Evolutionary conservation across 371 early-diverging fungal genomes (phyloP), one percentile per base, ranked within the genome.

Genomic region (Batrachochytrium dendrobatidis): DNA sequence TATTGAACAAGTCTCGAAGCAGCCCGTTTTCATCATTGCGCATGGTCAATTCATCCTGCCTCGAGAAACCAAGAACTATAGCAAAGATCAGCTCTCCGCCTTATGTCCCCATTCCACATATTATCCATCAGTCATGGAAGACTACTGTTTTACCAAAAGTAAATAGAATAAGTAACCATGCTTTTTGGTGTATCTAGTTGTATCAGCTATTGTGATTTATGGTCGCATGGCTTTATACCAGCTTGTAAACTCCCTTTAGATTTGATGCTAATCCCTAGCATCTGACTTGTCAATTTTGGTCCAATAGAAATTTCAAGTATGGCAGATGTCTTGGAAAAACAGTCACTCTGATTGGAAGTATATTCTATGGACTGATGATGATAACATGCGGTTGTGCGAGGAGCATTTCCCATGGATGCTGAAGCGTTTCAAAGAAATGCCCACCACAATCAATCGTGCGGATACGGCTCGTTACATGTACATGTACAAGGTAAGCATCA

Each of bases 321-420:
- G 39, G 39, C 20, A 15, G 15, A 26, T 35, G 12, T 33, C 66
- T 12, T 68, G 69, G 62, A 43, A 29, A 24, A 2, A n/a, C 18
- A 30, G 29, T 7, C 57, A 68, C 34, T 63, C 65, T 7, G 28
- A 25, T 15, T 72, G 57, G 52, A 45, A 26, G 39, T 58, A 70
- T 55, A 60, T 26, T 6, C 60, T 72, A 26, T 72, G 72, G 72
- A 72, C 65, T 0, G 72, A 72, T 53, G 65, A 59, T 6, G 46
- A 31, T 24, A 66, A 67, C 53, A 56, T 52, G n/a, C 24, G 6
- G 15, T 55, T 72, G 18, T 49, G 66, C 34, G 44, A 28, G 0
- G 26, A 43, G 31, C 56, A 67, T 22, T 72, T 59, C 45, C 64
- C 71, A 6, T 67, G 62, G 60, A 60, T 66, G 48, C 60, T 67